Evolutionary conservation across 1,284 basidiomycete genomes (phyloP).

Genomic region (Cutaneotrichosporon daszewskae): DNA sequence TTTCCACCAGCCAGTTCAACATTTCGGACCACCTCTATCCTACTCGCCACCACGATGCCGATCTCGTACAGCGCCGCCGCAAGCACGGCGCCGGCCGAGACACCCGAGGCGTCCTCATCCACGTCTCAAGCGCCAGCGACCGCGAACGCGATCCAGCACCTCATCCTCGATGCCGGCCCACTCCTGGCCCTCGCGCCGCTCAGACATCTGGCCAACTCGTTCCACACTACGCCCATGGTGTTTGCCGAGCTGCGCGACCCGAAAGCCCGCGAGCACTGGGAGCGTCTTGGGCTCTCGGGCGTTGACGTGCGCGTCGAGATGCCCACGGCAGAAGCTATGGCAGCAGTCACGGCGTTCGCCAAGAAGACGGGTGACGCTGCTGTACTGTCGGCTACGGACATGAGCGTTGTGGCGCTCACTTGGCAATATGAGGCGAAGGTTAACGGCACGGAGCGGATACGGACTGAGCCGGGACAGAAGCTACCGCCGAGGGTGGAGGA

Average conservation of each 20-base stretch:
- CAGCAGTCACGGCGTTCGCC: constrained; percentile 81
- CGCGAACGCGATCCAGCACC: constrained; percentile 54
- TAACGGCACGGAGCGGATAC: constrained; percentile 50
- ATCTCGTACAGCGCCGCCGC: too few relatives aligned
- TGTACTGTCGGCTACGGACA: constrained; percentile 84
- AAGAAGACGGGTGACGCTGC: constrained; percentile 96
- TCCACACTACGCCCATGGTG: constrained; percentile 82
- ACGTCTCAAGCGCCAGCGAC: constrained; percentile 1
- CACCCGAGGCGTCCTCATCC: too few relatives aligned
- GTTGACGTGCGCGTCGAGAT: constrained; percentile 67
- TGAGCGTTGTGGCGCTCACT: constrained; percentile 85
- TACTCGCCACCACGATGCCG: too few relatives aligned
- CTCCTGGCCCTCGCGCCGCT: constrained; percentile 79
- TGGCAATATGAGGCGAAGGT: constrained; percentile 63
- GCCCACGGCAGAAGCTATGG: constrained; percentile 66
- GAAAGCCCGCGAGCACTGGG: constrained; percentile 76
- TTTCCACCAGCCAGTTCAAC: too few relatives aligned
- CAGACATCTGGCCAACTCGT: constrained; percentile 72
- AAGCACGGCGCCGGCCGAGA: constrained; percentile 1
- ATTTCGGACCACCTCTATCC: too few relatives aligned
- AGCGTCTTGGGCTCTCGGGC: constrained; percentile 58
- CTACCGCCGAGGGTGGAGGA: constrained; percentile 6
- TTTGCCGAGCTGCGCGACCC: constrained; percentile 81
- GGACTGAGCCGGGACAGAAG: constrained; percentile 52
- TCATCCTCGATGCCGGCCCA: constrained; percentile 88